Percentiles rank a stretch among this genome's conserved stretches.
phyloP scores from a whole-genome alignment of 2,329 filamentous ascomycete genomes.

The Colletotrichum simmondsii region DNA sequence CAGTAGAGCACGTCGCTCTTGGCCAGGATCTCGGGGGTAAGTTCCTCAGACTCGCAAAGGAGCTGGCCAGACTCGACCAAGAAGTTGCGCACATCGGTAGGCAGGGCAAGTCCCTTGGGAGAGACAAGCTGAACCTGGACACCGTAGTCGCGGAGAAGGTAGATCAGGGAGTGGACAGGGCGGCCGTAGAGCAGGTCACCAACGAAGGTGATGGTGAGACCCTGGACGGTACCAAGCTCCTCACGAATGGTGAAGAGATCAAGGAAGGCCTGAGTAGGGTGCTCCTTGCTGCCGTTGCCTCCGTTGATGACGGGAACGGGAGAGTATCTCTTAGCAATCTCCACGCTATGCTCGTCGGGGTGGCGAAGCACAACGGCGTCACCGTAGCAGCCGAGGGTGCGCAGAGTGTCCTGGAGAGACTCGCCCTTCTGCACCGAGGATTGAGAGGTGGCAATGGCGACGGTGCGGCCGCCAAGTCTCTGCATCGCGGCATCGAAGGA shows the following conservation, averaged over 20 bases:
- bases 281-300: conserved; percentile 94
- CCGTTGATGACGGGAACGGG: conserved; percentile 96
- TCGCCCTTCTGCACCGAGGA: conserved; percentile 97
- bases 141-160: conserved; percentile 94
- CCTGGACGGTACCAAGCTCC: conserved; percentile 94
- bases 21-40: conserved; percentile 89
- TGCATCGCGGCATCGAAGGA: conserved; percentile 99
- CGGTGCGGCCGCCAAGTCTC: conserved; percentile 88
- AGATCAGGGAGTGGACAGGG: conserved; percentile 93
- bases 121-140: conserved; percentile 93
- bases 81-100: conserved; percentile 77
- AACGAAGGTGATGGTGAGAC: conserved; percentile 94
- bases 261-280: conserved; percentile 96
- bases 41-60: conserved; percentile 76
- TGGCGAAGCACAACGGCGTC: conserved; percentile 97
- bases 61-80: conserved; percentile 82
- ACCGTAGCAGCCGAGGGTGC: conserved; percentile 92
- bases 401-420: conserved; percentile 90
- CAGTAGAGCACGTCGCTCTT: conserved; percentile 95
- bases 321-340: conserved; percentile 86
- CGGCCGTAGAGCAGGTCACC: conserved; percentile 94
- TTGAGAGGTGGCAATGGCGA: conserved; percentile 82
- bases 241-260: conserved; percentile 99
- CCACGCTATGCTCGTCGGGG: conserved; percentile 82
- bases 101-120: conserved; percentile 82